Evolutionary conservation across 306 rosid genomes (phyloP), one percentile per base, ranked within the genome.

Genomic region (Cucurbita argyrosperma): DNA sequence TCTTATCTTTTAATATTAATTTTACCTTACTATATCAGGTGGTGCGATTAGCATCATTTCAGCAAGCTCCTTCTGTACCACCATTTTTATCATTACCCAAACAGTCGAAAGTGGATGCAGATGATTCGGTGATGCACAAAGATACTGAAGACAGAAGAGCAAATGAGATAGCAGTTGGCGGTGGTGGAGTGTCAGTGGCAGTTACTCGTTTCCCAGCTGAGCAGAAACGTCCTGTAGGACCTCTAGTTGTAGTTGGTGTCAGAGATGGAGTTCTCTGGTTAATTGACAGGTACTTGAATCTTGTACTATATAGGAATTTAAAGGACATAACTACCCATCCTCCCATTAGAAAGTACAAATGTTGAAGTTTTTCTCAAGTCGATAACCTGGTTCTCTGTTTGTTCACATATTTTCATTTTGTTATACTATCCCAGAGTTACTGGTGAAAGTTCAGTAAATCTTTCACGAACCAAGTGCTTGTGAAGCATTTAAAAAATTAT

Each of bases 251-350:
- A 81, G 96, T 94, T 61, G 99, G 99, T 62, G 99, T 94, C 74
- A 86, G 83, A 79, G 99, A 94, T 83, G 99, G 99, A 66, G 99
- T 94, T 84, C 97, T 94, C 79, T 94, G 99, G 99, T 89, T 94
- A 67, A 87, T 94, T 83, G 99, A 94, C 84, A 91, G 99, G 99
- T 94, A 85, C 81, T 57, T 61, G 35, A 15, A 23, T 73, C n/a
- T 68, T 49, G 58, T 49, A 47, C 21, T 65, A 45, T 67, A 3
- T 47, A 12, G 42, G 37, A 23, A 46, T 46, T 23, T 43, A 26
- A 51, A 46, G 57, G 43, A 47, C 38, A 68, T 23, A 46, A 21
- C 42, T 68, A 47, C 7, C 11, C 1, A 23, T 46, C 74, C 42
- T 47, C 35, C 40, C 40, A 46, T 42, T 45, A 67, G 40, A 46